Base-by-base conservation (phyloP, 179 eudicot species). In the Spinacia oleracea region DNA sequence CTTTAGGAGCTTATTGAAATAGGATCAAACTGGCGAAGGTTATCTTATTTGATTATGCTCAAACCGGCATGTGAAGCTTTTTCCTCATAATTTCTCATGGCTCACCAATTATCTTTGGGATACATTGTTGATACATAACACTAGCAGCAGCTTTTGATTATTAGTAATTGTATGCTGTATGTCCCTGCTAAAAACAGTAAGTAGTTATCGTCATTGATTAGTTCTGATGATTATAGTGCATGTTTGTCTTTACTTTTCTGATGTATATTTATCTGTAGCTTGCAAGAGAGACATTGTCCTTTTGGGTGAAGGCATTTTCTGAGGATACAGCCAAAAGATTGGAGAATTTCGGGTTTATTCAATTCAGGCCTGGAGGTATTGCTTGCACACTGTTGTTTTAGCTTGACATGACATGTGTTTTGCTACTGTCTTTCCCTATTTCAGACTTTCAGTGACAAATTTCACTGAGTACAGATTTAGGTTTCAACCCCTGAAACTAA, bases 241-340 rank as follows among this genome's bases (percentile, higher is more conserved):
- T 20, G 25, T 18, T 20, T 62, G 21, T 63, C 59, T 35, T 65
- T 55, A 21, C 48, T 70, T 27, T 73, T 74, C 9, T 78, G 18
- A 59, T 77, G 34, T 60, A 59, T 77, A 27, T 78, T 81, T 40
- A 80, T 48, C 77, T 91, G 81, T 89, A 96, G 99, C 89, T 96
- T 84, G 98, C 97, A 68, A 90, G 99, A 88, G 99, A 96, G 87
- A 92, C 93, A 31, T 81, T 96, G 79, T 92, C 98, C 32, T 96
- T 96, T 83, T 96, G 99, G 99, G 96, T 96, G 81, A 96, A 94
- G 90, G 99, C 99, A 60, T 96, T 94, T 88, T 94, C 99, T n/a
- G 97, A 94, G 89, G 99, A 96, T 84, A 96, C 99, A 27, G 97
- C 99, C 70, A 96, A 96, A 87, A 85, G 99, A 80, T 94, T 96